Evolutionary conservation across 805 yeast species (phyloP).

Genomic region (Sugiyamaella floridensis): DNA sequence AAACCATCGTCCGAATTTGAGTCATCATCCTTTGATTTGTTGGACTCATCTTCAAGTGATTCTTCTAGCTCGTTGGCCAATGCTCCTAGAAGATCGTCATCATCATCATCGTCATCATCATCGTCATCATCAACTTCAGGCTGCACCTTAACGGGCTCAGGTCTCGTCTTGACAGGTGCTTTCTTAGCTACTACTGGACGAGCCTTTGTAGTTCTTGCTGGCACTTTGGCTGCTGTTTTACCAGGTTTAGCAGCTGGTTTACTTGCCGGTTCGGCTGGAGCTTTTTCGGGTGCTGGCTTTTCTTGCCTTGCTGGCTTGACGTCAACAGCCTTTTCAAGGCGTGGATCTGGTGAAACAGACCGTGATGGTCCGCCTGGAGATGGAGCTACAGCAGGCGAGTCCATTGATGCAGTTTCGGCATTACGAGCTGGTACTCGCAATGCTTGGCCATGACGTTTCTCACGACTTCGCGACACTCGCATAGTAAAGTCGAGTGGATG

Average conservation of each 20-base stretch:
- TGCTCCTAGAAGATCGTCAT: conserved; percentile 26
- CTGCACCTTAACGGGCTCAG: not conserved
- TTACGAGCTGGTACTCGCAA: not conserved
- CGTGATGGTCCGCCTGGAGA: conserved; percentile 2
- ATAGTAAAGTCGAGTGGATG: conserved; percentile 19
- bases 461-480: conserved; percentile 19
- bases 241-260: conserved; percentile 8
- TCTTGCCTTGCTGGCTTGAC: too few species aligned
- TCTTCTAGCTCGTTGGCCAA: conserved; percentile 28
- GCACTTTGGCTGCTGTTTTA: not conserved
- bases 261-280: conserved; percentile 5
- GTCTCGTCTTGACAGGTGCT: not conserved
- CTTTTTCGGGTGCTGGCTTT: not conserved
- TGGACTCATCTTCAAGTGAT: conserved; percentile 12
- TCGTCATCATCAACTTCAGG: conserved; percentile 6
- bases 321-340: not conserved
- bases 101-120: conserved; percentile 27
- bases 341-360: conserved; percentile 4
- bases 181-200: not conserved
- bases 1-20: conserved; percentile 11
- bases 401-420: not conserved
- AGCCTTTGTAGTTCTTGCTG: not conserved
- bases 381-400: not conserved
- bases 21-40: conserved; percentile 12
- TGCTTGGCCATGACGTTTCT: conserved; percentile 8